Conservation (phyloP, 2,329 filamentous ascomycete genomes). For the Pleomassaria siparia region DNA sequence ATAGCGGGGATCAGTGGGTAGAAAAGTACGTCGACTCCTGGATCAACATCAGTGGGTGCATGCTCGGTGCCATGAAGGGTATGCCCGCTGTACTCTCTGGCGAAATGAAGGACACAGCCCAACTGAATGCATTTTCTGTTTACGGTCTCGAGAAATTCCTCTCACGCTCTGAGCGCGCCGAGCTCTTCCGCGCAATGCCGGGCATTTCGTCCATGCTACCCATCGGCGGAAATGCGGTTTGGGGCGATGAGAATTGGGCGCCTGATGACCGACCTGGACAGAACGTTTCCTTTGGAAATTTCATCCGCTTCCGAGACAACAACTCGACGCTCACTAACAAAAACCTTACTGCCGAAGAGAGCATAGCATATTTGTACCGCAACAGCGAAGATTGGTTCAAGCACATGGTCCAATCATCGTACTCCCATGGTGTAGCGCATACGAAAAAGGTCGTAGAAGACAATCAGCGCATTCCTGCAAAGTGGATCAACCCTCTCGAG, state of each 20-base stretch:
- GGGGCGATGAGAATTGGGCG: constrained; percentile 85
- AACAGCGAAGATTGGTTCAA: constrained; percentile 85
- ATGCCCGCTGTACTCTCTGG: constrained; percentile 88
- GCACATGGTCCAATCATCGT: constrained; percentile 69
- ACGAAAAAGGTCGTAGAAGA: constrained; percentile 77
- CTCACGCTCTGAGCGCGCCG: constrained; percentile 83
- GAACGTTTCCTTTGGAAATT: constrained; percentile 72
- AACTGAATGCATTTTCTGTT: constrained; percentile 93
- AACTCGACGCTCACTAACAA: constrained; percentile 52
- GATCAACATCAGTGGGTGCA: constrained; percentile 98
- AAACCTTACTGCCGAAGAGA: constrained; percentile 81
- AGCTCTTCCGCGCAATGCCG: constrained; percentile 96
- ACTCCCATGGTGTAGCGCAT: constrained; percentile 86
- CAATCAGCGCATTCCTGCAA: constrained; percentile 55
- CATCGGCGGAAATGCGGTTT: constrained; percentile 89
- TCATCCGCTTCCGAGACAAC: constrained; percentile 77
- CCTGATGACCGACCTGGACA: constrained; percentile 82
- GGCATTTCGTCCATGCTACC: constrained; percentile 96
- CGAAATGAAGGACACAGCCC: constrained; percentile 97
- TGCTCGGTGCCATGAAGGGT: constrained; percentile 92
- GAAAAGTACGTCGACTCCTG: constrained; percentile 87
- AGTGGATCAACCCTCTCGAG: constrained; percentile 96
- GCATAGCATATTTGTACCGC: constrained; percentile 75
- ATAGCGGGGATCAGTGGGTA: constrained; percentile 85
- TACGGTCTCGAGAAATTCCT: constrained; percentile 97